Base-by-base conservation (phyloP, 192 early-diverging fungal species). In the Pilobolus umbonatus region DNA sequence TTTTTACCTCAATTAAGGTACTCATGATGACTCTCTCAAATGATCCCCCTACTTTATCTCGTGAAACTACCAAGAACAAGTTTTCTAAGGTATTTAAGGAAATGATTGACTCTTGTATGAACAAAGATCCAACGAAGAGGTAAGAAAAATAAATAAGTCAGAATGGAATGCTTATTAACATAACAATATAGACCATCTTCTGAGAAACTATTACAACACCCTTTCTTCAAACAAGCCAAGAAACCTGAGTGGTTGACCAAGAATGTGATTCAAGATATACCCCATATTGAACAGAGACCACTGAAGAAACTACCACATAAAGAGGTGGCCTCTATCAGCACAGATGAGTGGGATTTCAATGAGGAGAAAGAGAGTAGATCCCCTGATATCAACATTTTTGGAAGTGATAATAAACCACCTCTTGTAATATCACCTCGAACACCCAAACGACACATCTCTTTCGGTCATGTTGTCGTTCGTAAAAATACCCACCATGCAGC, bases 21-120 rank as follows among this genome's bases (percentile, higher is more conserved):
- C 68, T 94, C 12, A 90, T 94, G 89, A 67, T 94, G 66, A 94
- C 92, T 10, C 78, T 94, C 9, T 83, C 88, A 24, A 89, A 90
- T 50, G 88, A 88, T 31, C 92, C 92, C 14, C 92, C 92, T 1
- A 94, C 92, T 5, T 63, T 94, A 44, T 83, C 89, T 42, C 77
- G 88, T 42, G 90, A 90, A 21, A 68, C 75, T 15, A 83, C 87
- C 1, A 78, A 77, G 42, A 76, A 90, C 71, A 87, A 83, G 40
- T 94, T 86, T 63, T 78, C 85, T 2, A 90, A 83, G 60, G 42
- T 75, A 11, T 85, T 92, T 52, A 92, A 90, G 62, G 92, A 94
- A 31, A 86, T 94, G 85, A 89, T 94, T 45, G 90, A 92, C 66
- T 26, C 54, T 25, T 92, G 92, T 76, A 64, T 94, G 39, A 71